These are phyloP conservation scores for Narthecium ossifragum DNA, from an alignment of 106 monocot species.

Conservation along the genomic window DNA sequence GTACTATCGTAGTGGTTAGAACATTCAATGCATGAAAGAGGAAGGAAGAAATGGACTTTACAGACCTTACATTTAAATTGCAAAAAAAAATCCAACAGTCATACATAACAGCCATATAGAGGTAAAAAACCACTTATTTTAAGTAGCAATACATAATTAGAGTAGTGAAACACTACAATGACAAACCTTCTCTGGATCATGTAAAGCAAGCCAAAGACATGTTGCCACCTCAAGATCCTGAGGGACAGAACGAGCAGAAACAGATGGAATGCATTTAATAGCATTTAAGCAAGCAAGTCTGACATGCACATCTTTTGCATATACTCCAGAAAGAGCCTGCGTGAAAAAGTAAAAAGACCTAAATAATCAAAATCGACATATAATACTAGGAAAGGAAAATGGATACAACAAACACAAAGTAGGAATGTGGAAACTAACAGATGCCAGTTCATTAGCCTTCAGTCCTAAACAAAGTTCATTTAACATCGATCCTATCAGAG, in stretches of 20 bases:
- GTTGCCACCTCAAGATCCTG: constrained; percentile 58
- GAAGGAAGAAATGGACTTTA: no score
- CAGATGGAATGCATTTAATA: constrained; percentile 78
- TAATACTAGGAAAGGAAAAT: not conserved
- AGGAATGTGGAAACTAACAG: constrained; percentile 21
- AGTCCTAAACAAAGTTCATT: constrained; percentile 95
- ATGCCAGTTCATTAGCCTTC: constrained; percentile 51
- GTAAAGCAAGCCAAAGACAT: constrained; percentile 85
- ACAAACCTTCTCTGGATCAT: constrained; percentile 88
- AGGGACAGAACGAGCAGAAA: constrained; percentile 55
- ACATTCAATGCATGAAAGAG: no score
- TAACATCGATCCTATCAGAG: constrained; percentile 62
- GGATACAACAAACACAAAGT: not conserved
- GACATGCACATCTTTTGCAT: constrained; percentile 88
- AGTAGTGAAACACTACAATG: not conserved
- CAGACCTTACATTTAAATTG: no score
- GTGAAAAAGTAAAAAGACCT: constrained; percentile 4
- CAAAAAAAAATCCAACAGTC: no score
- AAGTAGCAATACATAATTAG: no score
- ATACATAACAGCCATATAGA: no score
- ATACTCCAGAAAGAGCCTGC: constrained; percentile 90
- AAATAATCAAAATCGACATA: not conserved
- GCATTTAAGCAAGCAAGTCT: constrained; percentile 93
- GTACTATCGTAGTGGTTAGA: no score
- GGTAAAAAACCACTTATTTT: no score